Conservation (phyloP, 345 rosid genomes). For the Leavenworthia alabamica region DNA sequence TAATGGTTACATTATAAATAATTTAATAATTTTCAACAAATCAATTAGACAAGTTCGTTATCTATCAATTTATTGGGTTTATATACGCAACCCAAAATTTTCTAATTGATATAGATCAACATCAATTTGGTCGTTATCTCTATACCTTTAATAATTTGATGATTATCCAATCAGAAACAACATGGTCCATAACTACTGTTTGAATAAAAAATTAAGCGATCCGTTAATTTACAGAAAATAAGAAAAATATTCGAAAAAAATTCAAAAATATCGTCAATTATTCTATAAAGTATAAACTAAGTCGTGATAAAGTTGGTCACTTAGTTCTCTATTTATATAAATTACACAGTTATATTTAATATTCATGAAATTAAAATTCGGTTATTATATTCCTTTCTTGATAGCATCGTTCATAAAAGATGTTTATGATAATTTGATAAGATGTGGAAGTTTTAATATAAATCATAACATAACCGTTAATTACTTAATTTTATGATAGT, state of each 20-base stretch:
- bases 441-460: neutral
- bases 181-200: neutral
- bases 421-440: neutral
- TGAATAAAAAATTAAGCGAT: too few relatives aligned
- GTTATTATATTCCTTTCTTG: too few relatives aligned
- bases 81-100: neutral
- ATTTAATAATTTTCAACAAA: neutral
- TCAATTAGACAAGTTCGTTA: conserved; percentile 1
- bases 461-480: neutral
- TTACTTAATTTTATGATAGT: too few relatives aligned
- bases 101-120: conserved; percentile 2
- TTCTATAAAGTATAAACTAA: too few relatives aligned
- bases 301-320: too few relatives aligned
- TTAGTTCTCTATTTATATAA: too few relatives aligned
- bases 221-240: too few relatives aligned
- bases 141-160: conserved; percentile 11
- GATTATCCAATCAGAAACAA: neutral
- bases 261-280: too few relatives aligned
- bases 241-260: too few relatives aligned
- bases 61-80: neutral
- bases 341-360: too few relatives aligned
- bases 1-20: neutral
- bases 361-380: too few relatives aligned
- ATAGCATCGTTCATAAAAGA: too few relatives aligned
- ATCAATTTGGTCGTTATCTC: conserved; percentile 3